These are phyloP conservation scores for Wickerhamomyces ciferrii DNA, from an alignment of 805 yeast species.

Conservation along the genomic window DNA sequence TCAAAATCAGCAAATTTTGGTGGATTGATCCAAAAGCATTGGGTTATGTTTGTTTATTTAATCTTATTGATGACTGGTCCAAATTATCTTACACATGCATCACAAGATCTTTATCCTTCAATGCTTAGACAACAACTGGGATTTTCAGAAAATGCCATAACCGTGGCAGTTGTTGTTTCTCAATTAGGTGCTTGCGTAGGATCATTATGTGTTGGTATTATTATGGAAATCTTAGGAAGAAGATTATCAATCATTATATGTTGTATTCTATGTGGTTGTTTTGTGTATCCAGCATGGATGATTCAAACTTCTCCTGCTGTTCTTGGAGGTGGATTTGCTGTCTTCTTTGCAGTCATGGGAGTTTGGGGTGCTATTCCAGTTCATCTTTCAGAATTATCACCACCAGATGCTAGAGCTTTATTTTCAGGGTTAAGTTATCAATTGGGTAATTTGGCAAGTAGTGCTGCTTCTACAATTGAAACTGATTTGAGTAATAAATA, in stretches of 20 bases:
- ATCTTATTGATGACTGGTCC: conserved; percentile 65
- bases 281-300: conserved; percentile 56
- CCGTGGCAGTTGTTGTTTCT: conserved; percentile 57
- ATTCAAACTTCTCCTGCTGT: conserved; percentile 33
- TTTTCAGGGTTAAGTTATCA: conserved; percentile 53
- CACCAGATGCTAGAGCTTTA: conserved; percentile 59
- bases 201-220: conserved; percentile 52
- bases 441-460: background rate
- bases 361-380: conserved; percentile 72
- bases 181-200: conserved; percentile 66
- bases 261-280: conserved; percentile 51
- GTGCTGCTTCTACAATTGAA: conserved; percentile 67
- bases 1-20: conserved; percentile 23
- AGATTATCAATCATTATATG: conserved; percentile 49
- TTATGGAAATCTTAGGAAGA: conserved; percentile 58
- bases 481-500: conserved; percentile 53
- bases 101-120: conserved; percentile 71
- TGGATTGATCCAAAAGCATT: conserved; percentile 39
- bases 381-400: conserved; percentile 61
- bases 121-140: conserved; percentile 48
- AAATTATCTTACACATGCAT: conserved; percentile 68
- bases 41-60: conserved; percentile 56
- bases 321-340: conserved; percentile 57
- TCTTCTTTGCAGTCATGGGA: conserved; percentile 64
- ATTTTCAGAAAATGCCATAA: conserved; percentile 40